A percentile compares a stretch with the other conserved stretches of the same genome.
Evolutionary conservation across 1,139 yeast species (phyloP).

Genomic region (Yamadazyma sp.): DNA sequence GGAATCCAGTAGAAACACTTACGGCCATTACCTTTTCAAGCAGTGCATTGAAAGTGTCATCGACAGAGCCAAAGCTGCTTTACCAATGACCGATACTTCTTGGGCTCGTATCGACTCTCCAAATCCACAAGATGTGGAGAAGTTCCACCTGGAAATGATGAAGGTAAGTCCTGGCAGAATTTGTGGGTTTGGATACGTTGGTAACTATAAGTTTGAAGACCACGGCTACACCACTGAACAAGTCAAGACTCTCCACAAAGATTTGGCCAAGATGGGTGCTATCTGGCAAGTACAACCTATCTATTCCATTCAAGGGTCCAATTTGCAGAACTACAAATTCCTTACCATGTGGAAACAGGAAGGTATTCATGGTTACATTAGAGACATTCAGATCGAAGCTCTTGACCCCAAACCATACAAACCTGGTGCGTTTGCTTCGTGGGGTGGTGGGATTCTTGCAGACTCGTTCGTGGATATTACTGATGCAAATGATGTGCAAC

Average conservation of each 20-base stretch:
- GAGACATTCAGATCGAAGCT: conserved; percentile 17
- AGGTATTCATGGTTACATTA: conserved; percentile 20
- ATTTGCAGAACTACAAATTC: conserved; percentile 16
- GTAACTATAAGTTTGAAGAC: conserved; percentile 58
- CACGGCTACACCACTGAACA: conserved; percentile 51
- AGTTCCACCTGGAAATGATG: conserved; percentile 48
- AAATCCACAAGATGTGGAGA: conserved; percentile 48
- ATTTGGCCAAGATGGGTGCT: conserved; percentile 55
- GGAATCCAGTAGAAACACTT: conserved; percentile 60
- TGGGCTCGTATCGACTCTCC: conserved; percentile 65
- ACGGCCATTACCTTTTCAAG: conserved; percentile 52
- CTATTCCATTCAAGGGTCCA: conserved; percentile 19
- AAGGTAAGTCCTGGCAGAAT: conserved; percentile 49
- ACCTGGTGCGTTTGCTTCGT: conserved; percentile 10
- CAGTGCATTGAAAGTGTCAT: conserved; percentile 55
- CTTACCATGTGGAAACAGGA: conserved; percentile 20
- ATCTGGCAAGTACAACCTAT: conserved; percentile 32
- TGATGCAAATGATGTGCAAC: conserved; percentile 11
- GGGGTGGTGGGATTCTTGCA: conserved; percentile 13
- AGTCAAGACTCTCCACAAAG: conserved; percentile 50
- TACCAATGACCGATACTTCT: conserved; percentile 56
- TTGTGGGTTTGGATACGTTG: conserved; percentile 58
- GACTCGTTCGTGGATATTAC: conserved; percentile 12
- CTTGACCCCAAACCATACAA: conserved; percentile 8
- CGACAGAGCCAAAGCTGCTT: conserved; percentile 50